Evolutionary conservation across 495 filamentous ascomycete genomes (phyloP), one percentile per base, ranked within the genome.

Genomic region (Podospora australis): DNA sequence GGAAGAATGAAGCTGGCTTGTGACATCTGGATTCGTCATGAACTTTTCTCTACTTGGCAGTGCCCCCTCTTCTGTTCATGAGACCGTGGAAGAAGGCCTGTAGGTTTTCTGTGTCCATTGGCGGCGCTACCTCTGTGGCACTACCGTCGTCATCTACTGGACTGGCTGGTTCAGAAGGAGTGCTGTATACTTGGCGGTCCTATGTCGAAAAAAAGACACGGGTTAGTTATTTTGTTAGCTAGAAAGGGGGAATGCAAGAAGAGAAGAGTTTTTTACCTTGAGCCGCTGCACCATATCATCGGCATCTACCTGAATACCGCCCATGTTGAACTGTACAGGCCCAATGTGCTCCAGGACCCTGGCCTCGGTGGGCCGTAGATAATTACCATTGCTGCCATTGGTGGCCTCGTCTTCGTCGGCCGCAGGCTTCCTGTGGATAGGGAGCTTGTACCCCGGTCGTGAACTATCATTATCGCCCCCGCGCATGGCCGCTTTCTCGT

Each of bases 281-380:
- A 96, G 73, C 60, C 86, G 80, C 62, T 90, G 85, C 41, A 96
- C 66, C 86, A 95, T 92, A 53, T 95, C 92, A 58, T 97, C 91
- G 7, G 90, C 90, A 68, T 97, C 89, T 7, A 96, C 88, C 60
- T 96, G 90, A 46, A 97, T 96, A 47, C 91, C 91, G 17, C 90
- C 91, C 77, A 96, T 88, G 59, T 97, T 97, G 66, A 96, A 95
- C 56, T 96, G 90, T 49, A 96, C 89, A 2, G 90, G 90, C 0
- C 91, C 91, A 50, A 96, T 95, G 53, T 96, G 88, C 59, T 95
- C 88, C 56, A 82, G 84, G 39, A 94, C 84, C 48, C 75, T 73
- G 30, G 48, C 80, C 78, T 58, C 81, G 64, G 35, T 55, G 76
- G 62, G 36, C n/a, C 38, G 46, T 42, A 41, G 54, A 24, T 46